Base-by-base conservation (phyloP, 2,329 filamentous ascomycete genomes). In the Fusarium scirpi region DNA sequence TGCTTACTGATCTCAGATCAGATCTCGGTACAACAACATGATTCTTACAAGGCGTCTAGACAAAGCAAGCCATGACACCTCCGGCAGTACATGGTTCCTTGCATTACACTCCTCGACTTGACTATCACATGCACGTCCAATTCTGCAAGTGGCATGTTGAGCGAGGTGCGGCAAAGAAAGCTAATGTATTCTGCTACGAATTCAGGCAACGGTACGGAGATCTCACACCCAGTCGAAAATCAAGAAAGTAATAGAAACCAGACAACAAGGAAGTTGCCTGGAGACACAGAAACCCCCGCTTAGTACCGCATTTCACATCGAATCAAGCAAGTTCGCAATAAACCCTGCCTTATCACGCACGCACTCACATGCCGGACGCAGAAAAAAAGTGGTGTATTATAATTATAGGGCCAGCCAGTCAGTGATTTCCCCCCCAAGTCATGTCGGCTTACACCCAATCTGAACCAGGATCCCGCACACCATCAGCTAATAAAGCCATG, bases 381-480 rank as follows among this genome's bases (percentile, higher is more conserved):
- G 45, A 61, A 45, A 61, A 45, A 48, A 22, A 49, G 40, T 44
- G 44, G 56, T 67, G 49, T 45, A 40, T 58, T 52, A 38, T 67
- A 66, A 40, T 58, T 52, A 38, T 67, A 66, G 58, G 49, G 49
- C 58, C 34, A 52, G 32, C 43, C 65, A 69, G 34, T 54, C 12
- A 29, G 12, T 55, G 61, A 61, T 56, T 47, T 66, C 41, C 24
- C 51, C 52, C 62, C 34, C n/a, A 62, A 46, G 52, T 48, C 24
- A 41, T 53, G 49, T 54, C 48, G 43, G 30, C 59, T 27, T 54
- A n/a, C 30, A 30, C 43, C 56, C 20, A 43, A 20, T 11, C 34
- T 45, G 48, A 62, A 51, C 59, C 49, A 69, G 68, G 68, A 64
- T 58, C 68, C 45, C 62, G 13, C 60, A 71, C 68, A 66, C 68